These are phyloP conservation scores for Amorphotheca resinae DNA, from an alignment of 495 filamentous ascomycete species.

Conservation along the genomic window DNA sequence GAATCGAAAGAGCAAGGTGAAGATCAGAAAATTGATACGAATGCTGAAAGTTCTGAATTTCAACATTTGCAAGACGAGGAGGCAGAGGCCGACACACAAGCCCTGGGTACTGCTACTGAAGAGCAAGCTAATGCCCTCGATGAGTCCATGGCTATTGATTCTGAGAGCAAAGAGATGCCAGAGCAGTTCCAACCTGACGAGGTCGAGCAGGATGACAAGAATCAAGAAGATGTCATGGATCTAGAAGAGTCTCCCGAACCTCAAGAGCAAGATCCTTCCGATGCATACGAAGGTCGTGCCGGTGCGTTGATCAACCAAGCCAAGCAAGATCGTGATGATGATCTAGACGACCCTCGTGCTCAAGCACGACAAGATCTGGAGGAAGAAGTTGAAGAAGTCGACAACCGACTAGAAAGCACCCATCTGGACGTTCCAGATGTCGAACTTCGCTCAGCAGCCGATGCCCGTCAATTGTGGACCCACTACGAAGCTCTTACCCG, in stretches of 20 bases:
- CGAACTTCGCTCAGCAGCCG: slow-evolving; percentile 27
- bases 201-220: slow-evolving; percentile 39
- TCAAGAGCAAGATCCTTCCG: slow-evolving; percentile 18
- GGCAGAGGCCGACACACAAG: slow-evolving; percentile 70
- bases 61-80: slow-evolving; percentile 83
- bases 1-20: slow-evolving; percentile 41
- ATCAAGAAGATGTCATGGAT: slow-evolving; percentile 36
- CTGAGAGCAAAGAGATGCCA: slow-evolving; percentile 42
- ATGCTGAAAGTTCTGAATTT: slow-evolving; percentile 45
- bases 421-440: slow-evolving; percentile 43
- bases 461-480: slow-evolving; percentile 73
- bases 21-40: slow-evolving; percentile 31
- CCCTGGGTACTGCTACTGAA: slow-evolving; percentile 74
- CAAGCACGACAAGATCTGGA: slow-evolving; percentile 22
- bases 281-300: slow-evolving; percentile 21
- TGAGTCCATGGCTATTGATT: slow-evolving; percentile 71
- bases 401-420: slow-evolving; percentile 58
- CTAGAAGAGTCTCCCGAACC: slow-evolving; percentile 20
- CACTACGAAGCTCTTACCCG: slow-evolving; percentile 74
- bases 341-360: slow-evolving; percentile 16
- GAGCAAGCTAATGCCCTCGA: slow-evolving; percentile 76
- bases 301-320: slow-evolving; percentile 30
- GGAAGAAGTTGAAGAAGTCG: slow-evolving; percentile 57
- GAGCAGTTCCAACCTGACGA: slow-evolving; percentile 48
- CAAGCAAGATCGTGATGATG: slow-evolving; percentile 19